Conservation (phyloP, 2,329 filamentous ascomycete species). For the Beauveria bassiana region DNA sequence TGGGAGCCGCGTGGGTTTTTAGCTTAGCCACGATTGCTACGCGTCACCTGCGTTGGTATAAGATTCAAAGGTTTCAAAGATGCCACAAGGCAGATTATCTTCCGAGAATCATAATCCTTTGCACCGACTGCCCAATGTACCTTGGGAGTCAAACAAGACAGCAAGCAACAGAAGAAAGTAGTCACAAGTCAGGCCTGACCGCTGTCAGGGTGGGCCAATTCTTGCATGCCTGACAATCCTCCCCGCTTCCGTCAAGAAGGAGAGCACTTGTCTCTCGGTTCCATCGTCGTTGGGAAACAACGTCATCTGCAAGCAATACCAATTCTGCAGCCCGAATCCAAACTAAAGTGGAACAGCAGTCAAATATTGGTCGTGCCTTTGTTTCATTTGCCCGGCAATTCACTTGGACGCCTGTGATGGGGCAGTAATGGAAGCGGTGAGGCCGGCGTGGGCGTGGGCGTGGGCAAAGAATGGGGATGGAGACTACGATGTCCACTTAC, state of each 20-base stretch:
- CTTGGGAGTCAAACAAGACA: too few relatives aligned
- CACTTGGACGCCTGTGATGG: not conserved
- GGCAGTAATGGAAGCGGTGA: not conserved
- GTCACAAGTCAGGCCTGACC: not conserved
- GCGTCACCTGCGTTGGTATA: not conserved
- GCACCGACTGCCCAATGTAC: not conserved
- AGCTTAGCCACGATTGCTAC: conserved; percentile 8
- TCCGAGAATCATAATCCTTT: not conserved
- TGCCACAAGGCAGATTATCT: not conserved
- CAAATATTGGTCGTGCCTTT: not conserved
- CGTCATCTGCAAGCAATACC: not conserved
- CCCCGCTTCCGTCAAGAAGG: not conserved
- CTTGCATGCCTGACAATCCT: not conserved
- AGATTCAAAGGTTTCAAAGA: not conserved
- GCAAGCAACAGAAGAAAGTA: too few relatives aligned
- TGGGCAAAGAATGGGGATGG: not conserved
- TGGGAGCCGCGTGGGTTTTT: not conserved
- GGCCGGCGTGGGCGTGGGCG: too few relatives aligned
- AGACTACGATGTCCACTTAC: not conserved
- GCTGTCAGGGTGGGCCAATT: not conserved
- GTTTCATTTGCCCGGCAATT: not conserved
- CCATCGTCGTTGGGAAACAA: too few relatives aligned
- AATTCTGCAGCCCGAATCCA: not conserved
- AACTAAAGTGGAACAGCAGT: too few relatives aligned
- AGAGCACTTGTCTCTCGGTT: not conserved